Conservation (phyloP, 2,329 filamentous ascomycete species). For the Xylariales sp. region DNA sequence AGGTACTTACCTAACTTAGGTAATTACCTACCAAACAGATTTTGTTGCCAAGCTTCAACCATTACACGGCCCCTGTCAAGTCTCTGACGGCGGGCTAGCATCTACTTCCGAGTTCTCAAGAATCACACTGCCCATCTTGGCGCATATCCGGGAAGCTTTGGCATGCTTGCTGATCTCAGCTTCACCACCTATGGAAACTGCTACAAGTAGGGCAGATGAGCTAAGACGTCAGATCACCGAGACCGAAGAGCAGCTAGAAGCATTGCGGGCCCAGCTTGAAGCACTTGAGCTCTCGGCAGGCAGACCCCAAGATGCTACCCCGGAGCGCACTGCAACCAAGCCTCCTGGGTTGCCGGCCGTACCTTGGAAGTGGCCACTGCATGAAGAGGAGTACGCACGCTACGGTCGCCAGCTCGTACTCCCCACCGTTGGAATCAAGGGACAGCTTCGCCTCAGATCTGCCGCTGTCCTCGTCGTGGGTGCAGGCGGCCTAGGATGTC, state of each 20-base stretch:
- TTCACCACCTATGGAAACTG: slow-evolving; percentile 37
- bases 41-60: no score
- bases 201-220: slow-evolving; percentile 24
- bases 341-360: slow-evolving; percentile 2
- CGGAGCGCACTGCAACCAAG: background rate
- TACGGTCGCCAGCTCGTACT: slow-evolving; percentile 92
- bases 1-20: no score
- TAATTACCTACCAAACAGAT: no score
- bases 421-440: slow-evolving; percentile 71
- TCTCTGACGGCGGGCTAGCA: no score
- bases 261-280: slow-evolving; percentile 40
- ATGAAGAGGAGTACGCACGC: slow-evolving; percentile 69
- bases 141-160: no score
- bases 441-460: slow-evolving; percentile 68
- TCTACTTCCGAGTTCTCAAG: no score
- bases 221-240: slow-evolving; percentile 43
- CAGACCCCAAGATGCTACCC: slow-evolving; percentile 3
- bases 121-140: no score
- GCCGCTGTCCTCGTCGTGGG: slow-evolving; percentile 77
- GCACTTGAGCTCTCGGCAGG: slow-evolving; percentile 28
- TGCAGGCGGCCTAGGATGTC: slow-evolving; percentile 85
- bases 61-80: no score
- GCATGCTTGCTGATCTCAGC: no score
- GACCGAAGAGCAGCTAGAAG: slow-evolving; percentile 43
- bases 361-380: slow-evolving; percentile 61